Percentiles rank a stretch among this genome's conserved stretches.
Evolutionary conservation across 2,329 filamentous ascomycete genomes (phyloP).

Genomic region (Trichoderma aggressivum): DNA sequence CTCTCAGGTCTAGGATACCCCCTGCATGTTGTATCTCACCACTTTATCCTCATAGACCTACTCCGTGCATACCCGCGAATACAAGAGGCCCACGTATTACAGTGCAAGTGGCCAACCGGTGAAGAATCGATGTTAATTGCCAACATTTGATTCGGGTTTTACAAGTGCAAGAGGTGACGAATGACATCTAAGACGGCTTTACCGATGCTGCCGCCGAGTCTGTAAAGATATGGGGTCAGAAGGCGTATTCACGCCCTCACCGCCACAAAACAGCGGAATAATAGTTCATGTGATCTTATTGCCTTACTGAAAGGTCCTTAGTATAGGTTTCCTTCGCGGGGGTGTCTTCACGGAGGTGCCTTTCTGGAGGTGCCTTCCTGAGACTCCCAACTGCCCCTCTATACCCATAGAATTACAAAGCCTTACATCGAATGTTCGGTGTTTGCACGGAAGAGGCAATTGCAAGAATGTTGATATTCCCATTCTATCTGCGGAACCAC

Average conservation of each 20-base stretch:
- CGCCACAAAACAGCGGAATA: too few relatives aligned
- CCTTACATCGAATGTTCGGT: neutral
- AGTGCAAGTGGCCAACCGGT: neutral
- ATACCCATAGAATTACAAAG: neutral
- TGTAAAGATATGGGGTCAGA: neutral
- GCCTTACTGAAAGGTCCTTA: too few relatives aligned
- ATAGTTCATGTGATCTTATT: too few relatives aligned
- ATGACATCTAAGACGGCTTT: neutral
- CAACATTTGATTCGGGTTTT: neutral
- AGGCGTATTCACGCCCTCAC: too few relatives aligned
- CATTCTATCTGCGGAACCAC: conserved; percentile 42
- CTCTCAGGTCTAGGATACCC: too few relatives aligned
- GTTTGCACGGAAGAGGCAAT: neutral
- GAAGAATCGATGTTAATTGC: neutral
- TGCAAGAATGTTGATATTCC: neutral
- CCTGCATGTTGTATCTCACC: neutral
- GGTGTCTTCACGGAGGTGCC: too few relatives aligned
- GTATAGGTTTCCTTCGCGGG: too few relatives aligned
- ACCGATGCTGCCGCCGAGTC: neutral
- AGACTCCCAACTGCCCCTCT: too few relatives aligned
- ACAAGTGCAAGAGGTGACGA: neutral
- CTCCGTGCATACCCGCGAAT: neutral
- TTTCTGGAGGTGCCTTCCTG: too few relatives aligned
- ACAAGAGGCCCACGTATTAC: neutral
- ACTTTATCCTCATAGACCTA: neutral